Evolutionary conservation across 2,329 filamentous ascomycete species (phyloP).

Genomic region (Fusarium sp.): DNA sequence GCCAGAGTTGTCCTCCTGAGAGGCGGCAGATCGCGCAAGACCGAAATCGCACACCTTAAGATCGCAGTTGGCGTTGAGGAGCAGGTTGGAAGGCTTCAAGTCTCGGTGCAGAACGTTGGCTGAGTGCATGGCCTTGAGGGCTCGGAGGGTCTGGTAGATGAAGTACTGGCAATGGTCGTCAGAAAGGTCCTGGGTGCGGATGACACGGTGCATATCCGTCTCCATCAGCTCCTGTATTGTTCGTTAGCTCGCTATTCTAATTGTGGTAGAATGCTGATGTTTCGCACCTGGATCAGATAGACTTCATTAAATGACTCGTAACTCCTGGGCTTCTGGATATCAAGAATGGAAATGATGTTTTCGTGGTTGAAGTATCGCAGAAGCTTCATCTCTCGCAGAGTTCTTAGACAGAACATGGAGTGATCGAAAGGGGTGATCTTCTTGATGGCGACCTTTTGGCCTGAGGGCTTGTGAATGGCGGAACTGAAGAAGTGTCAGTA

Average conservation of each 20-base stretch:
- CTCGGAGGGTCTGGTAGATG: constrained; percentile 98
- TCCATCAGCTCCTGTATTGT: constrained; percentile 89
- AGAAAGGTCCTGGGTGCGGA: constrained; percentile 96
- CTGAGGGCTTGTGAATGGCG: constrained; percentile 95
- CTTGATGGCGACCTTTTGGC: constrained; percentile 99
- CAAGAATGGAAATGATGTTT: constrained; percentile 99
- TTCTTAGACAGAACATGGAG: constrained; percentile 98
- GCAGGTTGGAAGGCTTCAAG: constrained; percentile 95
- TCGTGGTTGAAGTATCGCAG: constrained; percentile 99
- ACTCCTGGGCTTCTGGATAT: constrained; percentile 97
- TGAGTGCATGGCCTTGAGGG: constrained; percentile 98
- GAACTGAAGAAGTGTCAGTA: constrained; percentile 68
- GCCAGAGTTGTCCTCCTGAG: constrained; percentile 98
- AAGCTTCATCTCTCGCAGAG: constrained; percentile 98
- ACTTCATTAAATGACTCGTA: constrained; percentile 98
- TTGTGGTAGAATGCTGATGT: constrained; percentile 2
- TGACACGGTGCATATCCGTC: constrained; percentile 99
- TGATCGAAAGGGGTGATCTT: constrained; percentile 99
- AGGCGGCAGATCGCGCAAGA: constrained; percentile 92
- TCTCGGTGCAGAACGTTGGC: constrained; percentile 98
- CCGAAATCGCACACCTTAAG: constrained; percentile 99
- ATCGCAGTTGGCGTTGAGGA: constrained; percentile 98
- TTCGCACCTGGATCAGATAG: constrained; percentile 91
- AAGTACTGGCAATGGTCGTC: constrained; percentile 99
- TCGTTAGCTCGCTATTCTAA: constrained; percentile 17